Evolutionary conservation across 192 early-diverging fungal species (phyloP).

Genomic region (Coemansia sp.): DNA sequence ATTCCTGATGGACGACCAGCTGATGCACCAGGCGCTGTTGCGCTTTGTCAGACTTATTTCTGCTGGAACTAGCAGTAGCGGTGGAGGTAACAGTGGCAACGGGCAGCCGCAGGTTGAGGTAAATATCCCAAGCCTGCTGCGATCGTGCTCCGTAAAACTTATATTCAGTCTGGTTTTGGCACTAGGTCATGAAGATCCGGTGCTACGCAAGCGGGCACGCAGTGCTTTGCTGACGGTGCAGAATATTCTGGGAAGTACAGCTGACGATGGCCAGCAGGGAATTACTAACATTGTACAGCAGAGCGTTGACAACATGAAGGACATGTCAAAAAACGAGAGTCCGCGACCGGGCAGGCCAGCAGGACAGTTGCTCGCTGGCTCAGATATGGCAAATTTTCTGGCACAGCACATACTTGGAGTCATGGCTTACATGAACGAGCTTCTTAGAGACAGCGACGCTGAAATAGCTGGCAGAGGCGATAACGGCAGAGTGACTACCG

Average conservation of each 20-base stretch:
- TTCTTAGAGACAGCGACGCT: constrained; percentile 28
- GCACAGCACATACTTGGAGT: constrained; percentile 46
- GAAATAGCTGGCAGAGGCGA: background rate
- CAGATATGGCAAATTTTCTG: constrained; percentile 35
- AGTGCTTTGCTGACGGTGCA: constrained; percentile 45
- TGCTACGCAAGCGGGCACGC: constrained; percentile 37
- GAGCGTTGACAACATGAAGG: constrained; percentile 24
- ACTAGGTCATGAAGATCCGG: constrained; percentile 34
- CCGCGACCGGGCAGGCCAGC: constrained; percentile 12
- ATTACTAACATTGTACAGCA: constrained; percentile 43
- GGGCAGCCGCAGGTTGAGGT: constrained; percentile 33
- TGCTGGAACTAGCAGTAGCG: constrained; percentile 24
- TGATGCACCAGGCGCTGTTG: constrained; percentile 44
- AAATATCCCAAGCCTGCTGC: constrained; percentile 46
- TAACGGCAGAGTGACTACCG: background rate
- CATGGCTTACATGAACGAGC: constrained; percentile 50
- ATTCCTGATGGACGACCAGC: constrained; percentile 54
- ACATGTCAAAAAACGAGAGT: constrained; percentile 12
- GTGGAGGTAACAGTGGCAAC: background rate
- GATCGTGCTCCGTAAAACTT: constrained; percentile 48
- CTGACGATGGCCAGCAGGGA: constrained; percentile 17
- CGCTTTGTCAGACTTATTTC: constrained; percentile 45
- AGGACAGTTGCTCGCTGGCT: background rate
- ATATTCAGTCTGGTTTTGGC: constrained; percentile 48
- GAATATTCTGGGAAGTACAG: constrained; percentile 21